These are phyloP conservation scores for Rhizodiscina lignyota DNA, from an alignment of 495 filamentous ascomycete species.

Conservation along the genomic window DNA sequence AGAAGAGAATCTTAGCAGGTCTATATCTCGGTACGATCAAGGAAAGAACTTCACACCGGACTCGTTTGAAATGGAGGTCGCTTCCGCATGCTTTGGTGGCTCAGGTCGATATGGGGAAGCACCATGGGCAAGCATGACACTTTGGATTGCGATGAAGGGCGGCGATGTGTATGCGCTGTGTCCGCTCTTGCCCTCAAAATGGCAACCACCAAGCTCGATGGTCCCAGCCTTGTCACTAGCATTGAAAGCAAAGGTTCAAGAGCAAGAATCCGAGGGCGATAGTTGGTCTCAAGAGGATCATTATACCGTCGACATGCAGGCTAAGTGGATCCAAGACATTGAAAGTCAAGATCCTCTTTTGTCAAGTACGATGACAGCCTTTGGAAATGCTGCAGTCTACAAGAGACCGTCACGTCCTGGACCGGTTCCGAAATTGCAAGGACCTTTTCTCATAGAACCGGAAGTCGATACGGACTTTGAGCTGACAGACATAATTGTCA, in stretches of 20 bases:
- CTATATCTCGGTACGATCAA: slow-evolving; percentile 46
- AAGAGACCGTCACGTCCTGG: slow-evolving; percentile 53
- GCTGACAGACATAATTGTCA: slow-evolving; percentile 42
- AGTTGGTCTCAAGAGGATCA: too few species aligned
- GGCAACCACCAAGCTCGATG: slow-evolving; percentile 53
- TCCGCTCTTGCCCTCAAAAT: slow-evolving; percentile 66
- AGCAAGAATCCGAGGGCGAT: too few species aligned
- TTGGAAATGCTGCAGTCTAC: slow-evolving; percentile 39
- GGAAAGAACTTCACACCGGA: slow-evolving; percentile 76
- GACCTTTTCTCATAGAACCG: slow-evolving; percentile 59
- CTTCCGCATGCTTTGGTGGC: slow-evolving; percentile 66
- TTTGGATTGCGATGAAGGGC: slow-evolving; percentile 79
- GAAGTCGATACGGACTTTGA: slow-evolving; percentile 52
- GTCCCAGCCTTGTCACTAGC: too few species aligned
- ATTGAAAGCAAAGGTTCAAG: too few species aligned
- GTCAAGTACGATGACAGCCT: slow-evolving; percentile 22
- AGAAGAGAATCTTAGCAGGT: slow-evolving; percentile 63
- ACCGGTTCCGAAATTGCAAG: slow-evolving; percentile 62
- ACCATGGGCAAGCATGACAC: slow-evolving; percentile 78
- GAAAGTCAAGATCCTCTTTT: slow-evolving; percentile 55
- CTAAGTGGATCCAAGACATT: slow-evolving; percentile 68
- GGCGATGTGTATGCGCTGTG: slow-evolving; percentile 87
- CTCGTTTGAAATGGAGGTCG: slow-evolving; percentile 71
- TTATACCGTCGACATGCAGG: too few species aligned
- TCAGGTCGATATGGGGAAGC: slow-evolving; percentile 43